These are phyloP conservation scores for Chaetoceros muelleri DNA, from an alignment of 108 stramenopile genomes.

Conservation along the genomic window DNA sequence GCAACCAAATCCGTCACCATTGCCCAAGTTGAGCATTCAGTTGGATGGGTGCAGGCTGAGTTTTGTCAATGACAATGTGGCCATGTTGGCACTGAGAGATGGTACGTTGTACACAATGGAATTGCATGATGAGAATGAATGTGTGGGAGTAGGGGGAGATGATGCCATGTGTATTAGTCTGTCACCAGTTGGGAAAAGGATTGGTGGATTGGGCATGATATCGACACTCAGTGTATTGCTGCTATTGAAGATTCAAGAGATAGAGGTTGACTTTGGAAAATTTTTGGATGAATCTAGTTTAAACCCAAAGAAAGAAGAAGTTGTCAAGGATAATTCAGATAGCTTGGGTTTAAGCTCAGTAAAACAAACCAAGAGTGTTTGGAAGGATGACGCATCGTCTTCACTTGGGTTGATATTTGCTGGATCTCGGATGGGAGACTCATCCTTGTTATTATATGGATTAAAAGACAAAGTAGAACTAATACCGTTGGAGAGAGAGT, in stretches of 20 bases:
- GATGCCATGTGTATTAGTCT: constrained; percentile 31
- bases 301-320: constrained; percentile 12
- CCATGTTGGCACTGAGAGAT: constrained; percentile 43
- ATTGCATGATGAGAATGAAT: constrained; percentile 16
- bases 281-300: not conserved
- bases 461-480: constrained; percentile 27
- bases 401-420: constrained; percentile 58
- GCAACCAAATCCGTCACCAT: constrained; percentile 56
- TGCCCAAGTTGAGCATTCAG: constrained; percentile 53
- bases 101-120: constrained; percentile 62
- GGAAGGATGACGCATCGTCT: not conserved
- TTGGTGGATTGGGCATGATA: constrained; percentile 61
- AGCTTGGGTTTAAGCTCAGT: no score
- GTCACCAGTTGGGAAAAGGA: constrained; percentile 42
- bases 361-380: constrained; percentile 2
- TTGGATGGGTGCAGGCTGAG: constrained; percentile 55
- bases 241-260: constrained; percentile 13
- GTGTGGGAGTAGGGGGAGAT: not conserved
- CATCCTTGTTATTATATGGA: constrained; percentile 60
- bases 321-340: not conserved
- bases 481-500: constrained; percentile 12
- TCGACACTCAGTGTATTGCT: constrained; percentile 32
- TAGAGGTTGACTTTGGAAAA: constrained; percentile 11
- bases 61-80: constrained; percentile 38
- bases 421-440: constrained; percentile 77